A percentile compares a stretch with the other conserved stretches of the same genome.
Evolutionary conservation across 306 rosid species (phyloP).

Genomic region (Pterocarpus macrocarpus): DNA sequence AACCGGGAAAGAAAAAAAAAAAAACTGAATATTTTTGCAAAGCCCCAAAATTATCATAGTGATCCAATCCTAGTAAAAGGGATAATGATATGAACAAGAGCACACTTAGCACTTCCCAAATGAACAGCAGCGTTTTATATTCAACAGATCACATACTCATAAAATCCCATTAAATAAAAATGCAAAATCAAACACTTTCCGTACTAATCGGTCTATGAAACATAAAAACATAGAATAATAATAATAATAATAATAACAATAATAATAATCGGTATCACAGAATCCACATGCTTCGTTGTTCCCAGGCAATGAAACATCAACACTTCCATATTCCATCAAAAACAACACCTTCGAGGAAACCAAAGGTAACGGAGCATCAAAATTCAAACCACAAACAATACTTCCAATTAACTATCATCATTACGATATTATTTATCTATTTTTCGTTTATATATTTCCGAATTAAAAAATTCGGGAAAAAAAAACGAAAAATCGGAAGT

Average conservation of each 20-base stretch:
- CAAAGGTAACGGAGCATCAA: background rate
- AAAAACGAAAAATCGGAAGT: too few relatives aligned
- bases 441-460: background rate
- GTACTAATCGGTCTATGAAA: background rate
- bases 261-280: background rate
- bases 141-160: conserved; percentile 26
- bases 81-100: background rate
- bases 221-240: background rate
- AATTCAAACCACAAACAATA: conserved; percentile 20
- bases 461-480: background rate
- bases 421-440: too few relatives aligned
- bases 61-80: conserved; percentile 25
- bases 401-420: background rate
- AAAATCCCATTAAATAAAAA: conserved; percentile 20
- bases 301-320: conserved; percentile 32
- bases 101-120: background rate
- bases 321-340: background rate
- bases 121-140: background rate
- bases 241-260: background rate
- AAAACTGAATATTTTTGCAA: background rate
- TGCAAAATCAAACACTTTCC: background rate
- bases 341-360: conserved; percentile 6
- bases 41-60: conserved; percentile 9
- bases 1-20: background rate
- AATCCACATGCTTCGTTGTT: conserved; percentile 16